Conservation (phyloP, 179 eudicot genomes). For the Spergularia azorica region DNA sequence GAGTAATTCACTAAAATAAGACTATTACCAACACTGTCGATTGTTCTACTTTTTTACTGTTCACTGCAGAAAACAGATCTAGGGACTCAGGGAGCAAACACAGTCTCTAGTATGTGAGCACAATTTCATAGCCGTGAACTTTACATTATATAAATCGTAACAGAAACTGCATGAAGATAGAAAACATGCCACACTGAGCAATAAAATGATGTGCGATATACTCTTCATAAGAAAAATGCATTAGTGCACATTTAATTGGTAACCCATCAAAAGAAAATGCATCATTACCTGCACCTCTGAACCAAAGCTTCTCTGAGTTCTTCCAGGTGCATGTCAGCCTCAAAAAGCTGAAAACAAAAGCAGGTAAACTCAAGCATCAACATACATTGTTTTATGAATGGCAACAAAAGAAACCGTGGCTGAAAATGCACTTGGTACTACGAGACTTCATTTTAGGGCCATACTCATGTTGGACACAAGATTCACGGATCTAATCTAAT, state of each 20-base stretch:
- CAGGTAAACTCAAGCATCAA: not conserved
- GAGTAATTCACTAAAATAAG: no score
- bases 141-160: no score
- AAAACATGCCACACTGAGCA: no score
- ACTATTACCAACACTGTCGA: no score
- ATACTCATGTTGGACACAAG: no score
- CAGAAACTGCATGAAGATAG: no score
- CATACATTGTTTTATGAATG: not conserved
- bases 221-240: no score
- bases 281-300: conserved; percentile 68
- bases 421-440: not conserved
- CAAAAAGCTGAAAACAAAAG: conserved; percentile 59
- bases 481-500: no score
- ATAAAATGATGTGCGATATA: no score
- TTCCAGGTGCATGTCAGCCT: conserved; percentile 61
- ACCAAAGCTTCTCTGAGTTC: conserved; percentile 67
- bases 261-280: not conserved
- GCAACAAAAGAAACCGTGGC: not conserved
- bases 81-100: not conserved
- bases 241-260: no score
- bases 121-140: not conserved
- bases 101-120: not conserved
- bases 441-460: no score
- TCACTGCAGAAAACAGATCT: not conserved
- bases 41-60: no score